Conservation (phyloP, 1,284 basidiomycete species). For the Rhizoctonia solani region DNA sequence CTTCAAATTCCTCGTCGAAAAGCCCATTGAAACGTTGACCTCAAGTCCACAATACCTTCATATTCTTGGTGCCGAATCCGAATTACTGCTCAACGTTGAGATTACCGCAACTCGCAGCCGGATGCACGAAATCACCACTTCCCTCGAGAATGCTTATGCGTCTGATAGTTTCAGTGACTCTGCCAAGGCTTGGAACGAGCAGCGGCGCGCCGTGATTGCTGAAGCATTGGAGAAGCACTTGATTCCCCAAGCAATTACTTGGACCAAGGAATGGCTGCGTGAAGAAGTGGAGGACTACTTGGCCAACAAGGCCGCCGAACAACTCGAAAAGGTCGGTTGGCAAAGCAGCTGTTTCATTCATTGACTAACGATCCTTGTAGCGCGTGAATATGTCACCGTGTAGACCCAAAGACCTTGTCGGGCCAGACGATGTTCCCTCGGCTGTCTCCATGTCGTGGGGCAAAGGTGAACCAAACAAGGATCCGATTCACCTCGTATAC, state of each 20-base stretch:
- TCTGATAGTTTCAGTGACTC: slow-evolving; percentile 87
- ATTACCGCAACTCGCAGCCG: slow-evolving; percentile 70
- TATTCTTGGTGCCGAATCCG: slow-evolving; percentile 89
- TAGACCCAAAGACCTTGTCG: slow-evolving; percentile 46
- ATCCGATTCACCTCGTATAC: slow-evolving; percentile 84
- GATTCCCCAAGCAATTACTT: slow-evolving; percentile 80
- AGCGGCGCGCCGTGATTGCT: slow-evolving; percentile 78
- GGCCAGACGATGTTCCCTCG: slow-evolving; percentile 68
- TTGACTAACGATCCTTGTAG: slow-evolving; percentile 8
- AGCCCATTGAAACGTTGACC: slow-evolving; percentile 75
- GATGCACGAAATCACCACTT: slow-evolving; percentile 67
- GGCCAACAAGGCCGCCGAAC: slow-evolving; percentile 66
- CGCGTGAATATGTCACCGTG: slow-evolving; percentile 61
- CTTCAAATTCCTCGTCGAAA: slow-evolving; percentile 93
- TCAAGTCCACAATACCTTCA: slow-evolving; percentile 82
- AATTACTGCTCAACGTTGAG: slow-evolving; percentile 80
- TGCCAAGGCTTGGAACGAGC: slow-evolving; percentile 90
- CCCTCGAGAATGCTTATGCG: slow-evolving; percentile 79
- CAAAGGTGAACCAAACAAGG: slow-evolving; percentile 88
- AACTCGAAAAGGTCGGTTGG: slow-evolving; percentile 71
- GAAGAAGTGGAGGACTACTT: slow-evolving; percentile 89
- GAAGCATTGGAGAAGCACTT: slow-evolving; percentile 80
- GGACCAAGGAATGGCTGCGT: slow-evolving; percentile 87
- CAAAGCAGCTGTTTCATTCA: background rate
- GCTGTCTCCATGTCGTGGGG: slow-evolving; percentile 96